Conservation (phyloP, 176 grass and related monocot species). For the Eleusine coracana region DNA sequence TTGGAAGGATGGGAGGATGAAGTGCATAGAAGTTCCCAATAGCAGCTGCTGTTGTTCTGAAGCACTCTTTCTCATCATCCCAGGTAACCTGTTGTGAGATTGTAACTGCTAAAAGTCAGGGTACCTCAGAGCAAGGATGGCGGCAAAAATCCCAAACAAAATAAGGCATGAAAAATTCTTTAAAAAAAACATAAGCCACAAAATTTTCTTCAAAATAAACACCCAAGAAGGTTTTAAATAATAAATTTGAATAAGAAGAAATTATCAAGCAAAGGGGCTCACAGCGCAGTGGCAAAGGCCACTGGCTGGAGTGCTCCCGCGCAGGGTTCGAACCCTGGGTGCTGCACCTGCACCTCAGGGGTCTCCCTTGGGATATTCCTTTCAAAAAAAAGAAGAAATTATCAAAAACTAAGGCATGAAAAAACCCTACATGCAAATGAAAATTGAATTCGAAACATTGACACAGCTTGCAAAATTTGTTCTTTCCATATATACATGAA, state of each 20-base stretch:
- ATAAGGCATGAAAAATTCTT: conserved; percentile 15
- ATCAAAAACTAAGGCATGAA: background rate
- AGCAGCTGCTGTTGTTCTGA: conserved; percentile 75
- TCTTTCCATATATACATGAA: conserved; percentile 27
- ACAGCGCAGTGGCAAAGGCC: no score
- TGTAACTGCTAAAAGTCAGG: conserved; percentile 23
- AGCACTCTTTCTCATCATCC: conserved; percentile 91
- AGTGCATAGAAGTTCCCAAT: conserved; percentile 91
- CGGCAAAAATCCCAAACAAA: conserved; percentile 22
- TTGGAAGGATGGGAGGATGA: conserved; percentile 94
- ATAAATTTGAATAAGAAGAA: background rate
- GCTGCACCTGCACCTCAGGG: no score
- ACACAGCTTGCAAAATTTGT: conserved; percentile 6
- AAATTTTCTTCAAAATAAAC: background rate
- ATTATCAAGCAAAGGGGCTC: no score
- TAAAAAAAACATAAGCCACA: conserved; percentile 3
- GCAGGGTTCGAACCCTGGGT: no score
- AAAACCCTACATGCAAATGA: background rate
- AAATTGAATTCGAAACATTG: conserved; percentile 23
- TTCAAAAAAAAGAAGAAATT: background rate
- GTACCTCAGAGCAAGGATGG: background rate
- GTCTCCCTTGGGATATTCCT: no score
- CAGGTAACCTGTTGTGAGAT: conserved; percentile 65
- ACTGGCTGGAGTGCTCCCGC: no score
- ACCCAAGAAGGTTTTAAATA: background rate